Percentiles rank a stretch among this genome's conserved stretches.
Conservation (phyloP, 2,329 filamentous ascomycete genomes). For the Trichoderma brevicompactum region DNA sequence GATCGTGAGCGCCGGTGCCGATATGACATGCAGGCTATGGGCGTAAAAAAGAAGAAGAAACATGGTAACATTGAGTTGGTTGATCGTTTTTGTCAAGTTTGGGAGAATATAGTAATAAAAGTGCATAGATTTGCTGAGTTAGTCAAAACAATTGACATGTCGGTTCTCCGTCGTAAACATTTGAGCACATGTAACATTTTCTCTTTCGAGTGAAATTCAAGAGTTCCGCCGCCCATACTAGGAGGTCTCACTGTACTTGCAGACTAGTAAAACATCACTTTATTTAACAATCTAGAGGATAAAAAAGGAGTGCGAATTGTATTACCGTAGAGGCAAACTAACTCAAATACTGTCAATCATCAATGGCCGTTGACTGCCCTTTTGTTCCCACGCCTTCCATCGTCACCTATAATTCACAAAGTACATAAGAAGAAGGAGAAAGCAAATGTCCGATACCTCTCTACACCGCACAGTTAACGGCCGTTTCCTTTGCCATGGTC, state of each 20-base stretch:
- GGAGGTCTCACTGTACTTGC: too few species aligned
- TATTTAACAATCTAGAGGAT: not conserved
- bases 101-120: conserved; percentile 20
- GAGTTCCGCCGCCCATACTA: too few species aligned
- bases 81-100: not conserved
- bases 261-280: not conserved
- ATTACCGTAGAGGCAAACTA: conserved; percentile 6
- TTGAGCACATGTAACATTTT: too few species aligned
- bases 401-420: not conserved
- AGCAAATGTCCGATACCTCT: not conserved
- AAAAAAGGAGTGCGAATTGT: not conserved
- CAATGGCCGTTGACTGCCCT: not conserved
- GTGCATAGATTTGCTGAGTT: conserved; percentile 3
- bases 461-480: conserved; percentile 5
- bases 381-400: conserved; percentile 9
- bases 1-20: conserved; percentile 91
- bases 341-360: conserved; percentile 1
- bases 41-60: conserved; percentile 50
- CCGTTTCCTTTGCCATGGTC: not conserved
- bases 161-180: too few species aligned
- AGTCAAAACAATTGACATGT: not conserved
- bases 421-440: not conserved
- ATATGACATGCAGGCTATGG: conserved; percentile 92
- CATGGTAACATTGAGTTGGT: not conserved
- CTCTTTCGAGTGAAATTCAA: too few species aligned